Evolutionary conservation across 2,329 filamentous ascomycete species (phyloP), one percentile per base, ranked within the genome.

Genomic region (Colletotrichum acutatum): DNA sequence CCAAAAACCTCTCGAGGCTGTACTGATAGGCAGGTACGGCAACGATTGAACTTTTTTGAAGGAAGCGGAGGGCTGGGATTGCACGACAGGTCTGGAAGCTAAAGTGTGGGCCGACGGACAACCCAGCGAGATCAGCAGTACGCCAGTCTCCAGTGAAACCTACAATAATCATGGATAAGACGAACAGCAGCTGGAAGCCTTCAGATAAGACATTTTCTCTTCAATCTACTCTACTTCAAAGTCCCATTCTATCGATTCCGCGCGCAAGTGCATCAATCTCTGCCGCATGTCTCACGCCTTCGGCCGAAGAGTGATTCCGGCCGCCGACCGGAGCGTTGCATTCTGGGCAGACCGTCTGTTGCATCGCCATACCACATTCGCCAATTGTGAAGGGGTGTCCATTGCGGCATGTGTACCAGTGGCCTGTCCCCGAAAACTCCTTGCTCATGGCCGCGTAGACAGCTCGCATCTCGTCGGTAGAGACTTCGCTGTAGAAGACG

Each of bases 281-380:
- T 0, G 46, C 72, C 0, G 89, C 90, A 56, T 77, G 82, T 14
- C 78, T 82, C 2, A 91, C 89, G 2, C 91, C 91, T 16, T 78
- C 81, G 0, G 83, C 86, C n/a, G 86, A 72, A 9, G 9, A 66
- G 78, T 93, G 90, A 52, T 85, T 11, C 58, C 76, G 77, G 0
- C 92, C 91, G 2, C 91, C 91, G 34, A 94, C 86, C 0, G 79
- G 74, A 1, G 84, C 84, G 2, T 84, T 86, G 75, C 92, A 94
- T 74, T 93, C 87, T 0, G 92, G 91, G 75, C 92, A 94, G 2
- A 79, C 79, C 1, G 91, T 86, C 22, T 77, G 67, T 78, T 94
- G 74, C 89, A 92, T 92, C 0, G 91, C 89, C 85, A 90, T 89
- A 1, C 91, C 91, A 76, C 91, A 93, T 72, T 93, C 89, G 0